Evolutionary conservation across 495 filamentous ascomycete genomes (phyloP), one percentile per base, ranked within the genome.

Genomic region (Lepraria neglecta): DNA sequence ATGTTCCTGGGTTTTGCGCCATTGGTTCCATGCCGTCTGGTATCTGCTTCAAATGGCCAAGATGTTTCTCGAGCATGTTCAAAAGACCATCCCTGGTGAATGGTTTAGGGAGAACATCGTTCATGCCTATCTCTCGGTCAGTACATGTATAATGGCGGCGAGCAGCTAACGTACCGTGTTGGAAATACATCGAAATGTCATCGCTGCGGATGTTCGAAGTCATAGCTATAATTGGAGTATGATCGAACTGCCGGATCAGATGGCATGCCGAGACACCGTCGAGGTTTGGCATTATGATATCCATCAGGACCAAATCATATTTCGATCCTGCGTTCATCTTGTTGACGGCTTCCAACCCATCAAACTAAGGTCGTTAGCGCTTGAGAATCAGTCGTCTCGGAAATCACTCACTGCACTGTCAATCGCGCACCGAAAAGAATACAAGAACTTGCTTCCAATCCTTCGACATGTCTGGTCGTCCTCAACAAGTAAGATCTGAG

Each of bases 261-360:
- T 91, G 89, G 52, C 91, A 96, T 28, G 94, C 94, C 11, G 91
- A 95, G 33, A 97, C 91, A 54, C 94, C 94, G 69, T 97, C 94
- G 19, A 98, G 78, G 68, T 92, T 87, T 17, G 94, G 94, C 92
- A 98, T 97, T 62, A 97, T 95, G 66, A 98, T 97, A 75, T 97
- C 95, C 94, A 98, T 98, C 47, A 97, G 81, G 48, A 98, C 90
- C 45, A 98, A 74, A 69, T 97, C 92, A 72, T 95, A 97, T 40
- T 88, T 90, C 19, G 85, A 83, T 17, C 87, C 87, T 38, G 78
- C 76, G 70, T 89, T 91, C 68, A 96, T 86, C 72, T 95, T 97
- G 71, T 89, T 90, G 45, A 97, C 92, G 52, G 94, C 92, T 73
- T 96, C 89, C 56, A 96, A 75, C 14, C 94, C 94, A 74, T 98